These are phyloP conservation scores for Basipetospora chlamydospora DNA, from an alignment of 2,329 filamentous ascomycete species.

Conservation along the genomic window DNA sequence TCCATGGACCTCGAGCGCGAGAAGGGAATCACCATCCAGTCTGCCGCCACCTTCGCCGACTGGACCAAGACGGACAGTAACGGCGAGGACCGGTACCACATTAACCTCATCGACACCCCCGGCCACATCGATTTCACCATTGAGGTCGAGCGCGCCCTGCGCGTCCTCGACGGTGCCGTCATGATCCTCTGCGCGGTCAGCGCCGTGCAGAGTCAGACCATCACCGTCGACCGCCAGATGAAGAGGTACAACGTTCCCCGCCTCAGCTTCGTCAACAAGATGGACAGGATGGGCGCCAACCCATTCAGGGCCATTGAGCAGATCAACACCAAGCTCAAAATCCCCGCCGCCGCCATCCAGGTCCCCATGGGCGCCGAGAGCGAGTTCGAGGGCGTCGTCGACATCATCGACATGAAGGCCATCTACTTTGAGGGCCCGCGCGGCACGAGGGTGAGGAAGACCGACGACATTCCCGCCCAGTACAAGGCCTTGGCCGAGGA, in stretches of 20 bases:
- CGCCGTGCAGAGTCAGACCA: constrained; percentile 94
- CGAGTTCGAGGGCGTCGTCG: constrained; percentile 81
- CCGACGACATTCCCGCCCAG: constrained; percentile 71
- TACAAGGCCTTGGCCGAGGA: constrained; percentile 63
- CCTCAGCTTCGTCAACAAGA: constrained; percentile 97
- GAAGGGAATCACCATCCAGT: constrained; percentile 93
- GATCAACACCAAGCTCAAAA: constrained; percentile 91
- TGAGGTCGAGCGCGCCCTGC: constrained; percentile 87
- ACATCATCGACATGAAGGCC: constrained; percentile 81
- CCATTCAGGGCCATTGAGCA: constrained; percentile 96
- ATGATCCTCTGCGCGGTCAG: constrained; percentile 98
- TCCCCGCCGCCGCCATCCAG: constrained; percentile 84
- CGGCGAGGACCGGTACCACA: constrained; percentile 81
- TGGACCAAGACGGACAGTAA: constrained; percentile 81
- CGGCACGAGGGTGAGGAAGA: constrained; percentile 62
- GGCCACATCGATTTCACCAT: constrained; percentile 99
- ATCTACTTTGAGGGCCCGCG: constrained; percentile 80
- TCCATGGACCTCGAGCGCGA: constrained; percentile 96
- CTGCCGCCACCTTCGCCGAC: constrained; percentile 92
- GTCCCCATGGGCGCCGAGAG: constrained; percentile 89
- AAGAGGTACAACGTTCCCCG: constrained; percentile 92
- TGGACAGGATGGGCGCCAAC: constrained; percentile 98
- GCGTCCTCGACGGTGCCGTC: constrained; percentile 89
- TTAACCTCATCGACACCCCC: constrained; percentile 97
- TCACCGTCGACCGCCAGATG: constrained; percentile 98